Evolutionary conservation across 2,329 filamentous ascomycete genomes (phyloP).

Genomic region (Aureobasidium sp.): DNA sequence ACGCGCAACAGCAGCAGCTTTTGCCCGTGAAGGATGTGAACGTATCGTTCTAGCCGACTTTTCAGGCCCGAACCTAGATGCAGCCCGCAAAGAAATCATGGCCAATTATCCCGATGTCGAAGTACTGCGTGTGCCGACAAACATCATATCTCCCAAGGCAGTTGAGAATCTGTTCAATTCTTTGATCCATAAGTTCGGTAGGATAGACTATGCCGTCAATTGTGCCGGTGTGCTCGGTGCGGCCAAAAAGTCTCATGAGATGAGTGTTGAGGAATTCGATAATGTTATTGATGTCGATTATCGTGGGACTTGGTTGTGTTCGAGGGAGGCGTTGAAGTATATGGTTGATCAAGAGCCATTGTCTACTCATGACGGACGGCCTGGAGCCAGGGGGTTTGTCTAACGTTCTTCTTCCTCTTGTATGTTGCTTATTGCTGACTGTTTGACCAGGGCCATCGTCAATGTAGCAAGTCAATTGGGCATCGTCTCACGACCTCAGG

Average conservation of each 20-base stretch:
- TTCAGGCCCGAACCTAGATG: conserved; percentile 18
- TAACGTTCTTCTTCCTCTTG: too few relatives aligned
- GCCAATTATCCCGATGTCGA: conserved; percentile 17
- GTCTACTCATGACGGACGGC: conserved; percentile 38
- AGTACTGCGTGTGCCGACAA: too few relatives aligned
- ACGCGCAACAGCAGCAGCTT: conserved; percentile 38
- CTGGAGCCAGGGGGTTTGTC: conserved; percentile 27
- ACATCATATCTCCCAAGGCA: conserved; percentile 14
- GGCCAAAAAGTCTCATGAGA: conserved; percentile 32
- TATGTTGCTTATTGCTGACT: too few relatives aligned
- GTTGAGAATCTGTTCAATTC: conserved; percentile 28
- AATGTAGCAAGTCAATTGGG: conserved; percentile 41
- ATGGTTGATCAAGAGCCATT: conserved; percentile 41
- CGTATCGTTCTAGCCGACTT: conserved; percentile 38
- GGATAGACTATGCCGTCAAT: conserved; percentile 44
- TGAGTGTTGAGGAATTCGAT: conserved; percentile 36
- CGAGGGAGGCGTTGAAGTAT: conserved; percentile 35
- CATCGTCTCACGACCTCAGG: conserved; percentile 36
- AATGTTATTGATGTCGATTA: conserved; percentile 39
- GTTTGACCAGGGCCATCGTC: conserved; percentile 28
- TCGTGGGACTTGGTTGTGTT: conserved; percentile 41
- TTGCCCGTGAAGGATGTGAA: conserved; percentile 39
- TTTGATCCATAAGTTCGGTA: too few relatives aligned
- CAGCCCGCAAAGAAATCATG: background rate
- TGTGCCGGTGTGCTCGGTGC: conserved; percentile 39